Evolutionary conservation across 768 basidiomycete genomes (phyloP).

Genomic region (Rhodotorula babjevae): DNA sequence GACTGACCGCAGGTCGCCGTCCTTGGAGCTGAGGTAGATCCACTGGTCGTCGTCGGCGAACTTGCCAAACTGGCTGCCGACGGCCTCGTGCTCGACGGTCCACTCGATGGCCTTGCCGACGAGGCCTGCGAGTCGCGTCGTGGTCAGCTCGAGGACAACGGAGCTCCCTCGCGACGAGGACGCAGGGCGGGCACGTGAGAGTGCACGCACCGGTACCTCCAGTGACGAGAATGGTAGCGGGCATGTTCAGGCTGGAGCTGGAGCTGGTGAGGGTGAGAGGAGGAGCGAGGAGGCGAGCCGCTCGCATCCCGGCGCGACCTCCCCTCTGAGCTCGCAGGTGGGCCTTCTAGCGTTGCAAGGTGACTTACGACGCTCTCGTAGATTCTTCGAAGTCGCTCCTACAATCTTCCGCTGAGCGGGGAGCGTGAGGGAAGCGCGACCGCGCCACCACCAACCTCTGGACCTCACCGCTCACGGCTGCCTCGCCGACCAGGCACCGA

Average conservation of each 20-base stretch:
- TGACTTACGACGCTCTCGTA: too few relatives aligned
- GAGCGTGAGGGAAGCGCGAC: too few relatives aligned
- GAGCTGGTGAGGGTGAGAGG: background rate
- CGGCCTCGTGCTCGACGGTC: conserved; percentile 69
- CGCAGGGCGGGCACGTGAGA: background rate
- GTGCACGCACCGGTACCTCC: conserved; percentile 30
- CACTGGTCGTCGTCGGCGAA: conserved; percentile 71
- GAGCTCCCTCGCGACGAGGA: background rate
- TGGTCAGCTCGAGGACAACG: background rate
- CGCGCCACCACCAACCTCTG: too few relatives aligned
- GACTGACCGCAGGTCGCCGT: conserved; percentile 61
- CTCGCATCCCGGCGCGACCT: too few relatives aligned
- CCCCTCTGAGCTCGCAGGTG: too few relatives aligned
- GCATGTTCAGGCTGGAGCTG: background rate
- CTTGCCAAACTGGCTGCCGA: conserved; percentile 68
- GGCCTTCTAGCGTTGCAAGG: too few relatives aligned
- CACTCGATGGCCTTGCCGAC: conserved; percentile 31
- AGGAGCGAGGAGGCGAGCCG: too few relatives aligned
- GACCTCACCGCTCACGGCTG: too few relatives aligned
- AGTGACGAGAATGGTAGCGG: conserved; percentile 35
- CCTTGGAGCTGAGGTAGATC: conserved; percentile 73
- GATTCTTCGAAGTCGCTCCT: too few relatives aligned
- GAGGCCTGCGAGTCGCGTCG: conserved; percentile 18
- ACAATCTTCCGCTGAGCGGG: too few relatives aligned
- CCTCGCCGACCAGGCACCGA: too few relatives aligned